These are phyloP conservation scores for Coemansia pectinata DNA, from an alignment of 192 early-diverging fungal species.

Conservation along the genomic window DNA sequence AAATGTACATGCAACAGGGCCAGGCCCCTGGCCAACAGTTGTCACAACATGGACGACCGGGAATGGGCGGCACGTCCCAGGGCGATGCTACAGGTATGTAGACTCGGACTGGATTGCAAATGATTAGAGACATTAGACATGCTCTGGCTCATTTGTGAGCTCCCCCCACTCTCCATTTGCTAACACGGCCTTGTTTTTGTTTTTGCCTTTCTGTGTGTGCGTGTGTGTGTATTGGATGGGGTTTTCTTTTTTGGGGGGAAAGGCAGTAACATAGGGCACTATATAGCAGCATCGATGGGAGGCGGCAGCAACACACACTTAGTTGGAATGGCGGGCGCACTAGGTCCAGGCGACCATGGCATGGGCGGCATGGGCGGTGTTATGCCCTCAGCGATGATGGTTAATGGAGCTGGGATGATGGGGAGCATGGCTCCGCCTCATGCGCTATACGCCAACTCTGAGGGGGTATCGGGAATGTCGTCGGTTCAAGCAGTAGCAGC, in stretches of 20 bases:
- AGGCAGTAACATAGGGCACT: conserved; percentile 20
- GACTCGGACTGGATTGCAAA: neutral
- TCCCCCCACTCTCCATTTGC: neutral
- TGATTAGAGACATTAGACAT: neutral
- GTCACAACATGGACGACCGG: conserved; percentile 36
- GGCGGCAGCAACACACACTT: conserved; percentile 41
- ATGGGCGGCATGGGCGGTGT: conserved; percentile 34
- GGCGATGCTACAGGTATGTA: conserved; percentile 46
- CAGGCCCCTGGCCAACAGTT: conserved; percentile 53
- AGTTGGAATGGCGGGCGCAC: conserved; percentile 40
- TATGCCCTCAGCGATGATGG: conserved; percentile 56
- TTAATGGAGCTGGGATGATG: conserved; percentile 41
- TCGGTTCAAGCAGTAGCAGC: conserved; percentile 37
- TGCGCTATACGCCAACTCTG: conserved; percentile 37
- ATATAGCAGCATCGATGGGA: conserved; percentile 44
- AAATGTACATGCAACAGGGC: conserved; percentile 55
- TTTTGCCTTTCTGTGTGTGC: neutral
- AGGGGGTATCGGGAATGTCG: conserved; percentile 33
- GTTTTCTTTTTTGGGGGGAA: neutral
- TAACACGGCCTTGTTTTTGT: neutral
- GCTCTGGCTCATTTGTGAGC: neutral
- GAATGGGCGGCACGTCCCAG: conserved; percentile 41
- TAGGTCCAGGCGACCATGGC: conserved; percentile 31
- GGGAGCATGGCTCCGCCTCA: conserved; percentile 41
- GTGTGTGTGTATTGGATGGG: neutral